A percentile compares a stretch with the other conserved stretches of the same genome.
These are phyloP conservation scores for Saccharomycopsis sp. DNA, from an alignment of 805 yeast species.

Conservation along the genomic window DNA sequence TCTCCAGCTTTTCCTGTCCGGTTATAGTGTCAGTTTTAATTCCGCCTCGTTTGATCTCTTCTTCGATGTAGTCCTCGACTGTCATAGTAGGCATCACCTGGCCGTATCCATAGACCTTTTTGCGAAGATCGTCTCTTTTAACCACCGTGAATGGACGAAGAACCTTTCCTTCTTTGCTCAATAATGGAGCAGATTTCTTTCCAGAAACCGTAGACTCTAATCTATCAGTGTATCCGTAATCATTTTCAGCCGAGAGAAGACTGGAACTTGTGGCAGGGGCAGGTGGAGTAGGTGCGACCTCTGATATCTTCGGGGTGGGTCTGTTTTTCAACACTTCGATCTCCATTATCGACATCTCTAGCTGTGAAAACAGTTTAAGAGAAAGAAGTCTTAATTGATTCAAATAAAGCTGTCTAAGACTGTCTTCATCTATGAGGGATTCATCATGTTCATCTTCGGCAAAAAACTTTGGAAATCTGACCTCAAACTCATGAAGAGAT, in stretches of 20 bases:
- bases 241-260: slow-evolving; percentile 23
- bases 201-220: slow-evolving; percentile 40
- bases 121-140: slow-evolving; percentile 47
- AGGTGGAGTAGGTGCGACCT: slow-evolving; percentile 21
- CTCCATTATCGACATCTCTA: slow-evolving; percentile 63
- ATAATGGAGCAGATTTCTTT: slow-evolving; percentile 37
- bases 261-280: slow-evolving; percentile 22
- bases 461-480: slow-evolving; percentile 28
- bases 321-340: slow-evolving; percentile 49
- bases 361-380: slow-evolving; percentile 44
- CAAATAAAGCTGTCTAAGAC: slow-evolving; percentile 45
- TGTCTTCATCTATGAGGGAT: slow-evolving; percentile 54
- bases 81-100: slow-evolving; percentile 91
- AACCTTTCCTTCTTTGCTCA: slow-evolving; percentile 71
- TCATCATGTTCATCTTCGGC: slow-evolving; percentile 29
- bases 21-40: slow-evolving; percentile 39
- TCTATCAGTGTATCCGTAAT: slow-evolving; percentile 56
- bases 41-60: slow-evolving; percentile 81
- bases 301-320: slow-evolving; percentile 24
- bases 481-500: slow-evolving; percentile 37
- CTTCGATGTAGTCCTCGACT: slow-evolving; percentile 83
- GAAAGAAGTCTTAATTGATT: slow-evolving; percentile 50
- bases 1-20: slow-evolving; percentile 36
- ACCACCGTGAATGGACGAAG: slow-evolving; percentile 78
- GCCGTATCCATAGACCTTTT: slow-evolving; percentile 82